Base-by-base conservation (phyloP, 495 filamentous ascomycete species). In the Aspergillus biplanus region DNA sequence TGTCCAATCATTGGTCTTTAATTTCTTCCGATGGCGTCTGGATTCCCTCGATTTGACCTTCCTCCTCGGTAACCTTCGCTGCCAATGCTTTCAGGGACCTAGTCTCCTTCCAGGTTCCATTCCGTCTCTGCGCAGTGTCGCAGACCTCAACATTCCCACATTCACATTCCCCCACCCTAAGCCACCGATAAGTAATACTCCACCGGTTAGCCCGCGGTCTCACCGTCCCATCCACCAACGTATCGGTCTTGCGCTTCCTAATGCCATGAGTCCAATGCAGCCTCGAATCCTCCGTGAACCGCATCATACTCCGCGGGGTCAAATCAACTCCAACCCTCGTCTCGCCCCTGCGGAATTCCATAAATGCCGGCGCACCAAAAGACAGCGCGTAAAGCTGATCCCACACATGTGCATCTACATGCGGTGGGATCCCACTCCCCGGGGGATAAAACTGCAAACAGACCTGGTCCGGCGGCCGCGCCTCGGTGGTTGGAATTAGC, bases 231-330 rank as follows among this genome's bases (percentile, higher is more conserved):
- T 76, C 73, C 0, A 68, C 7, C 11, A 79, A 37, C 1, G 61
- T 68, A 65, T 79, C 76, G 3, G 67, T 79, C 64, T 79, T 79
- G 31, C 75, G 66, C 61, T 79, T 79, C 63, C 69, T 75, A 33
- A 79, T 79, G 6, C 75, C 75, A 71, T 79, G 76, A 6, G 76
- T 77, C 76, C 76, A 79, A 71, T 76, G 72, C 58, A 79, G 47
- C 35, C 76, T 66, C n/a, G 75, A 67, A 18, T 76, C 75, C 0
- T 72, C 71, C 7, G 65, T 67, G 63, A 77, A 68, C 58, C 75
- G 67, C 76, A 79, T 79, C 75, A 79, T 71, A 55, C 71, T 76
- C 54, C 76, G 58, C 7, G 72, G 72, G 3, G 48, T 61, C 62
- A 77, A 57, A 66, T 79, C 76, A 13, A 79, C 62, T 9, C 77